These are phyloP conservation scores for Dendrobium huoshanense DNA, from an alignment of 106 monocot species.

Conservation along the genomic window DNA sequence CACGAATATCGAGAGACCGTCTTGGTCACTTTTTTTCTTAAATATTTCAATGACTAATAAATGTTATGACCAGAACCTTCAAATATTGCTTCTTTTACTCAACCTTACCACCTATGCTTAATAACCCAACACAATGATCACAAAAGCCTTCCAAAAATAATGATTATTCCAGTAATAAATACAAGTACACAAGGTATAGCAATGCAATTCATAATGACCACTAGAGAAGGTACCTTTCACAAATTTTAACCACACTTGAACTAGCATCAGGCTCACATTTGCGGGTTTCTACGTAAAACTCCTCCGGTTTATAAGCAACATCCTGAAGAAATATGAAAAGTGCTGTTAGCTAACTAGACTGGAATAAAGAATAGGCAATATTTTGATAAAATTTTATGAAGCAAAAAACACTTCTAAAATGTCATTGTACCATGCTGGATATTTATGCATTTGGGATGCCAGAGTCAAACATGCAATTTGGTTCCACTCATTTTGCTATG, in stretches of 20 bases:
- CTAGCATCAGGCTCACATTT: slow-evolving; percentile 89
- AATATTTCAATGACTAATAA: too few relatives aligned
- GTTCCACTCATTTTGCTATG: neutral
- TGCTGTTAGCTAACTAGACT: neutral
- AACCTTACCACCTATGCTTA: too few relatives aligned
- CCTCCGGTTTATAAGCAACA: slow-evolving; percentile 90
- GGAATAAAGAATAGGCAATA: neutral
- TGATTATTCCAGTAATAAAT: too few relatives aligned
- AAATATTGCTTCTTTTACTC: too few relatives aligned
- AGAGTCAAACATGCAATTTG: neutral
- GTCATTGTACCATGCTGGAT: neutral
- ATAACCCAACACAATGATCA: too few relatives aligned
- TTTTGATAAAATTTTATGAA: neutral
- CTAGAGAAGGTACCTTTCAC: slow-evolving; percentile 56
- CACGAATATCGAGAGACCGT: too few relatives aligned
- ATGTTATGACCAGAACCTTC: too few relatives aligned
- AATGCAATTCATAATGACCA: too few relatives aligned
- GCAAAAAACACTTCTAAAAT: neutral
- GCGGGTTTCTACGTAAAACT: slow-evolving; percentile 71
- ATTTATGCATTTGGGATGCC: neutral
- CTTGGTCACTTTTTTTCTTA: too few relatives aligned
- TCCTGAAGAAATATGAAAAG: slow-evolving; percentile 35
- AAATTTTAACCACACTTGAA: slow-evolving; percentile 60
- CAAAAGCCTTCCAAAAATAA: too few relatives aligned
- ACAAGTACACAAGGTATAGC: too few relatives aligned